These are phyloP conservation scores for Diaporthe sp. DNA, from an alignment of 2,329 filamentous ascomycete genomes.

Conservation along the genomic window DNA sequence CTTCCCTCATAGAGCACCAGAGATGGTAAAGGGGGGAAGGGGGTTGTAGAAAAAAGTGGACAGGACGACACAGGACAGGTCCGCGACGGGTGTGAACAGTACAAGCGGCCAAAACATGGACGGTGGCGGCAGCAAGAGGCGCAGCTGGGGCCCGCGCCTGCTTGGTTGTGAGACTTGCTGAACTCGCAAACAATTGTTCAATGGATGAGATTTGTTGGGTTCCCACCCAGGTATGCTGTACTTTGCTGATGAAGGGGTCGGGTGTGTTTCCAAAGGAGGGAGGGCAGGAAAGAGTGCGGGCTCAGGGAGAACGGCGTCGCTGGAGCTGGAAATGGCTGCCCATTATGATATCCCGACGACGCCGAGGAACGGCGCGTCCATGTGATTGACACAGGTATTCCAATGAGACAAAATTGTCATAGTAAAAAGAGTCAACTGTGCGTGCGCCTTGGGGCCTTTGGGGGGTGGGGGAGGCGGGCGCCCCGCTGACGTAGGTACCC, in stretches of 20 bases:
- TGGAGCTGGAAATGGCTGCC: constrained; percentile 26
- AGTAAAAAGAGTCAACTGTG: not conserved
- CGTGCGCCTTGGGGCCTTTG: not conserved
- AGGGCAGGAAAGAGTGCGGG: constrained; percentile 8
- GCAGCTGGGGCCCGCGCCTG: not conserved
- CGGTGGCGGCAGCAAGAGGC: not conserved
- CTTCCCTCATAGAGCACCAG: not conserved
- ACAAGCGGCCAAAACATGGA: not conserved
- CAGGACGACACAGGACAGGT: not conserved
- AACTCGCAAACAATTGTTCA: not conserved
- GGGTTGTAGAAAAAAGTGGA: not conserved
- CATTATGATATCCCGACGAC: constrained; percentile 39
- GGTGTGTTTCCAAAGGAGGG: not conserved
- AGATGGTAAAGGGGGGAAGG: not conserved
- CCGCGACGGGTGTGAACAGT: not conserved
- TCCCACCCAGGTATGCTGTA: not conserved
- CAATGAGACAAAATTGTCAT: constrained; percentile 29
- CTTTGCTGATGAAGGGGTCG: not conserved
- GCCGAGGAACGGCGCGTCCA: constrained; percentile 38
- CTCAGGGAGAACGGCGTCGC: constrained; percentile 27
- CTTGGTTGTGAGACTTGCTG: not conserved
- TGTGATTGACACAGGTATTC: constrained; percentile 24
- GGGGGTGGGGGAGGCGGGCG: not conserved
- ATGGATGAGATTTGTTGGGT: not conserved
- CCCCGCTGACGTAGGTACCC: constrained; percentile 26